Evolutionary conservation across 2,329 filamentous ascomycete species (phyloP).

Genomic region (Hymenotorrendiella dingleyae): DNA sequence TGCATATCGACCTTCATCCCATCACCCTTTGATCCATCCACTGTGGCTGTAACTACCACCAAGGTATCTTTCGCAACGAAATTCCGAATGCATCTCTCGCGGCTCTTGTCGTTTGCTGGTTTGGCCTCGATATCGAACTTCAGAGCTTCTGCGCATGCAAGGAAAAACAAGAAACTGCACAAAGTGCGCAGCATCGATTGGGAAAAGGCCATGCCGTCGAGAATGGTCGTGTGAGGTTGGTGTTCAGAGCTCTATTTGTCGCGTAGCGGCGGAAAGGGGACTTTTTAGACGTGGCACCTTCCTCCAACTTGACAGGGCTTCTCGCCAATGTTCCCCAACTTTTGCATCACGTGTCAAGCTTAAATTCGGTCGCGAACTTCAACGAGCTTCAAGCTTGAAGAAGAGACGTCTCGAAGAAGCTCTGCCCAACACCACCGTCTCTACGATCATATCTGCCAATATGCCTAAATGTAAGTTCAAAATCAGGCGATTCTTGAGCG

Average conservation of each 20-base stretch:
- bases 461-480: constrained; percentile 80
- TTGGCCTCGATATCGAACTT: constrained; percentile 88
- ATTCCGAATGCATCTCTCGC: constrained; percentile 91
- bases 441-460: constrained; percentile 34
- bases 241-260: constrained; percentile 1
- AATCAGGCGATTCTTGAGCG: constrained; percentile 5
- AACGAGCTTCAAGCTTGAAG: not conserved
- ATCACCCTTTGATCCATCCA: constrained; percentile 82
- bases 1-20: constrained; percentile 93
- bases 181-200: constrained; percentile 51
- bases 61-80: constrained; percentile 89
- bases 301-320: constrained; percentile 14
- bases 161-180: constrained; percentile 52
- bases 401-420: not conserved
- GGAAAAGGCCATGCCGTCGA: constrained; percentile 42
- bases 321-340: too few relatives aligned
- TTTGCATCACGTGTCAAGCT: constrained; percentile 10
- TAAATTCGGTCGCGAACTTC: constrained; percentile 8
- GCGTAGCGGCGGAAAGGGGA: constrained; percentile 16
- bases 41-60: constrained; percentile 88
- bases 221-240: constrained; percentile 15
- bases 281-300: constrained; percentile 24
- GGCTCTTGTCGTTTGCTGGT: constrained; percentile 54
- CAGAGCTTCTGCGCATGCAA: constrained; percentile 58
- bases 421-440: constrained; percentile 1